Evolutionary conservation across 495 filamentous ascomycete genomes (phyloP).

Genomic region (Tuber calosporum): DNA sequence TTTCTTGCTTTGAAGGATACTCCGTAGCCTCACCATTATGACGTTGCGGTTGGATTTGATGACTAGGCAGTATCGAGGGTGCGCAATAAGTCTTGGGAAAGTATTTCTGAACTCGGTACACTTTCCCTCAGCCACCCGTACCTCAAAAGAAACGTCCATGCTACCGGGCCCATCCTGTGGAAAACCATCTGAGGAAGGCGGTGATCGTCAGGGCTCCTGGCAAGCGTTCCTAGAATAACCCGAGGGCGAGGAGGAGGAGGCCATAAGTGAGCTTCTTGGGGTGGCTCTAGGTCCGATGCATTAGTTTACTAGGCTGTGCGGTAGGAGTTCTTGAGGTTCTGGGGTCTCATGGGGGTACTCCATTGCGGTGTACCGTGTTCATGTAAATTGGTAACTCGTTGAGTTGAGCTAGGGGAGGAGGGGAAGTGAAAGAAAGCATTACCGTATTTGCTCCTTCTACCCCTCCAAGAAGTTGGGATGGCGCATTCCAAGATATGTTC

Average conservation of each 20-base stretch:
- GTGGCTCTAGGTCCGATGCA: not conserved
- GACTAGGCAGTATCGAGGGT: not conserved
- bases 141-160: not conserved
- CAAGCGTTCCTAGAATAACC: not conserved
- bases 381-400: not conserved
- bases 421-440: not conserved
- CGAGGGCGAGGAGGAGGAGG: not conserved
- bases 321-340: not conserved
- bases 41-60: not conserved
- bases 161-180: not conserved
- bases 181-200: not conserved
- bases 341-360: not conserved
- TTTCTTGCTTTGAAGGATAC: not conserved
- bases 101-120: not conserved
- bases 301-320: not conserved
- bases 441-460: not conserved
- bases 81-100: not conserved
- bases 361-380: not conserved
- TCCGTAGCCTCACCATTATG: not conserved
- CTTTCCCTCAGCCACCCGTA: not conserved
- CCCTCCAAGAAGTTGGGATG: not conserved
- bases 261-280: not conserved
- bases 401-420: not conserved
- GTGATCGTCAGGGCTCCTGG: not conserved
- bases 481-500: not conserved